Evolutionary conservation across 805 yeast genomes (phyloP), one percentile per base, ranked within the genome.

Genomic region (Candida maesae): DNA sequence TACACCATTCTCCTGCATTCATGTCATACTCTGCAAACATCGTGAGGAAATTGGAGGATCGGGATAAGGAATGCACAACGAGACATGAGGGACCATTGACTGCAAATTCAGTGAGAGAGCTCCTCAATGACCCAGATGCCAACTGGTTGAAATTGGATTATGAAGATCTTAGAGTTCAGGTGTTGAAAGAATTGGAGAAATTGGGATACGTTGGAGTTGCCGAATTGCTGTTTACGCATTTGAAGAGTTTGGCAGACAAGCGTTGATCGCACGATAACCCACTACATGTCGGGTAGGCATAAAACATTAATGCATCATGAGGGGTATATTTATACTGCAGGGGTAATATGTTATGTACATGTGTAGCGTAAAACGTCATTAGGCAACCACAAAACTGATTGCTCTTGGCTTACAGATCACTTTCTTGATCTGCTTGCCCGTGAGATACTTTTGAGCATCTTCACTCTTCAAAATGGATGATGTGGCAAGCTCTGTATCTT

Each of bases 31-130:
- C 71, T 11, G 68, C 79, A 0, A 64, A 64, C 19, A 59, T 71
- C 2, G 52, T 78, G 2, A 63, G 79, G 63, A 50, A 55, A 3
- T 42, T 76, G 4, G 84, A 78, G 44, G 81, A 76, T 37, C 44
- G 49, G 3, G 49, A 52, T 10, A 52, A 52, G 0, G 54, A 44
- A 0, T 61, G 68, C 12, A 57, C 60, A 12, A 52, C 54, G 4
- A 55, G 80, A 16, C 73, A 73, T 39, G 73, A 70, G 10, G 83
- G 83, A 0, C 83, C 83, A 1, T 52, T 77, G 10, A 67, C 73
- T n/a, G 68, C 64, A 36, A 59, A 55, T 3, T 64, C 73, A 7
- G 71, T 74, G n/a, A 40, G 47, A 6, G 54, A 47, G 5, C 41
- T 77, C 6, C 33, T 45, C 1, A 46, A 51, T 29, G 58, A 44